Conservation (phyloP, 768 basidiomycete species). For the Mycena polygramma region DNA sequence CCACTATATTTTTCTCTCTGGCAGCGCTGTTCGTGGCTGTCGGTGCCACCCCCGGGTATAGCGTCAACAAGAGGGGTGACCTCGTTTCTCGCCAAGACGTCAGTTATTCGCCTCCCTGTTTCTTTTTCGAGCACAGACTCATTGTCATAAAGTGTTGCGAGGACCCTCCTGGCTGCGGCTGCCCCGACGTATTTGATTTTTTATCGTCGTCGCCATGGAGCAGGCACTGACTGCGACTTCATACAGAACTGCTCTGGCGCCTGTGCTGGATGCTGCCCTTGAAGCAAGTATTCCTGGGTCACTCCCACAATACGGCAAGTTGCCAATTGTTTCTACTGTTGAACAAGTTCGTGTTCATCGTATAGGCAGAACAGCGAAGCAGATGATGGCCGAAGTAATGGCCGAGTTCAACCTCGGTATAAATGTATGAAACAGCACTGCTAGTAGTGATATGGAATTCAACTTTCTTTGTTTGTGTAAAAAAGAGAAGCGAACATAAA, state of each 20-base stretch:
- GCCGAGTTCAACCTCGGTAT: too few relatives aligned
- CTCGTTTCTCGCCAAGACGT: constrained; percentile 12
- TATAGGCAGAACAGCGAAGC: too few relatives aligned
- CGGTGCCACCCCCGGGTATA: background rate
- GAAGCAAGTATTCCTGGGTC: too few relatives aligned
- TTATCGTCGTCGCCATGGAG: background rate
- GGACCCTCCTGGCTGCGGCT: constrained; percentile 11
- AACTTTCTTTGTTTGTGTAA: too few relatives aligned
- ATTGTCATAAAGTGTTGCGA: background rate
- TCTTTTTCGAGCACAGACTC: background rate
- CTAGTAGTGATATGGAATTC: too few relatives aligned
- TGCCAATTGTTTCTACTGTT: too few relatives aligned
- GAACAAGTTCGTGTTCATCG: too few relatives aligned
- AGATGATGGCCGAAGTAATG: too few relatives aligned
- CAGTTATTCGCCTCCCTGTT: background rate
- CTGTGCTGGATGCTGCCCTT: constrained; percentile 10
- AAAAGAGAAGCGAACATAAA: too few relatives aligned
- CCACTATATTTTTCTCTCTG: constrained; percentile 5
- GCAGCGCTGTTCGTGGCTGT: constrained; percentile 5
- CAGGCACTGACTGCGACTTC: too few relatives aligned
- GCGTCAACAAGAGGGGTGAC: constrained; percentile 2
- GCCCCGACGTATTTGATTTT: constrained; percentile 4
- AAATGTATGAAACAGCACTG: too few relatives aligned
- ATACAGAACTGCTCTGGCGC: background rate
- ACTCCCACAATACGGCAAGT: too few relatives aligned